phyloP scores from a whole-genome alignment of 108 stramenopile genomes.

The Cafeteria roenbergensis region DNA sequence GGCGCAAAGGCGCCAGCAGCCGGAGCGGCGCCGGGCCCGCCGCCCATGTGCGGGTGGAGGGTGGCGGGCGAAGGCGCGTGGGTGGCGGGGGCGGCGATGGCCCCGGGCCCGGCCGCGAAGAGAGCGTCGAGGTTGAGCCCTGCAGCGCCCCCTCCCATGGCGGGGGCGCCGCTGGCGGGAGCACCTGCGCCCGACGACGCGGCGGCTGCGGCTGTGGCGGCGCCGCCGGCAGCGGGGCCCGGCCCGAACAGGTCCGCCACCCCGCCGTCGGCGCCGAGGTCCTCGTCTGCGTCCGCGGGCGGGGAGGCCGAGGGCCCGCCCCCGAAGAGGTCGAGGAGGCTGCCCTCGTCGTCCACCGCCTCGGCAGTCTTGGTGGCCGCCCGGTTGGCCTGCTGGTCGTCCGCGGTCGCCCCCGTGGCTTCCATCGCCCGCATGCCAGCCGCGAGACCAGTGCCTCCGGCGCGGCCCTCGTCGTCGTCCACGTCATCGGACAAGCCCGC shows the following conservation, averaged over 20 bases:
- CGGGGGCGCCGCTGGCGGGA: too few species aligned
- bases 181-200: too few species aligned
- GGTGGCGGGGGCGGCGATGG: too few species aligned
- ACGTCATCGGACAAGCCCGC: constrained; percentile 13
- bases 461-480: neutral
- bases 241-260: neutral
- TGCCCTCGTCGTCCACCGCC: constrained; percentile 40
- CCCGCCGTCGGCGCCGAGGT: neutral
- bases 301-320: constrained; percentile 32
- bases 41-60: too few species aligned
- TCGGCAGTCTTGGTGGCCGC: constrained; percentile 5
- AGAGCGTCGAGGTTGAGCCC: too few species aligned
- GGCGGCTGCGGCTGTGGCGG: too few species aligned
- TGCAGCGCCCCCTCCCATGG: too few species aligned
- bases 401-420: neutral
- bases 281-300: constrained; percentile 25
- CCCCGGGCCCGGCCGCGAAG: too few species aligned
- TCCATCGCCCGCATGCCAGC: neutral
- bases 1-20: too few species aligned
- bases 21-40: too few species aligned
- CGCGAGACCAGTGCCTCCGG: neutral
- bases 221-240: too few species aligned
- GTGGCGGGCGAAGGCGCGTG: too few species aligned
- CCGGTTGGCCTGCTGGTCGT: neutral
- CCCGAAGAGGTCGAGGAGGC: constrained; percentile 84